phyloP scores from a whole-genome alignment of 495 filamentous ascomycete genomes.

The Aspergillus incahuasiensis region DNA sequence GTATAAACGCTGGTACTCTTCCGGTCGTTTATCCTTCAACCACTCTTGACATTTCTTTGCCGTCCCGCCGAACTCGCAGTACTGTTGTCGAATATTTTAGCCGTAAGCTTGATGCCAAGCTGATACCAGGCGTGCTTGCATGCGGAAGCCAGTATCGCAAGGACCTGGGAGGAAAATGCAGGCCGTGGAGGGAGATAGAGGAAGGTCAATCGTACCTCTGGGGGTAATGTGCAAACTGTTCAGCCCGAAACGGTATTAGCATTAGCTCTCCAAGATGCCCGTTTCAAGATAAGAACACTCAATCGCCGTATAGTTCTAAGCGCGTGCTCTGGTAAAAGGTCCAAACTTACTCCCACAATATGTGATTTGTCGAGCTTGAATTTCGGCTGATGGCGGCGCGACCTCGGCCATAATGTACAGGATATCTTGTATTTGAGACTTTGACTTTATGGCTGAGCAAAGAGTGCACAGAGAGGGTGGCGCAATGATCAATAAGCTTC shows the following conservation, averaged over 20 bases:
- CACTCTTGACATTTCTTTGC: slow-evolving; percentile 97
- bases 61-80: slow-evolving; percentile 98
- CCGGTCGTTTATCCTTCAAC: slow-evolving; percentile 70
- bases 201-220: slow-evolving; percentile 63
- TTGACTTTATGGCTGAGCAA: too few relatives aligned
- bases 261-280: not conserved
- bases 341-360: slow-evolving; percentile 75
- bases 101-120: not conserved
- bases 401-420: slow-evolving; percentile 42
- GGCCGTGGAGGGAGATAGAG: not conserved
- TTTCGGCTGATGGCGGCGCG: slow-evolving; percentile 38
- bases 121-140: not conserved
- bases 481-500: not conserved
- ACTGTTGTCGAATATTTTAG: slow-evolving; percentile 48
- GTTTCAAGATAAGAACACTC: not conserved
- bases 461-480: not conserved
- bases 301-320: not conserved
- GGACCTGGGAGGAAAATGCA: not conserved
- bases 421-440: too few relatives aligned
- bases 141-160: not conserved
- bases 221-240: slow-evolving; percentile 85
- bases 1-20: slow-evolving; percentile 73
- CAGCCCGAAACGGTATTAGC: not conserved
- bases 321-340: slow-evolving; percentile 2
- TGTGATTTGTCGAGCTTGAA: slow-evolving; percentile 60